These are phyloP conservation scores for Talaromyces ruber DNA, from an alignment of 495 filamentous ascomycete genomes.

Conservation along the genomic window DNA sequence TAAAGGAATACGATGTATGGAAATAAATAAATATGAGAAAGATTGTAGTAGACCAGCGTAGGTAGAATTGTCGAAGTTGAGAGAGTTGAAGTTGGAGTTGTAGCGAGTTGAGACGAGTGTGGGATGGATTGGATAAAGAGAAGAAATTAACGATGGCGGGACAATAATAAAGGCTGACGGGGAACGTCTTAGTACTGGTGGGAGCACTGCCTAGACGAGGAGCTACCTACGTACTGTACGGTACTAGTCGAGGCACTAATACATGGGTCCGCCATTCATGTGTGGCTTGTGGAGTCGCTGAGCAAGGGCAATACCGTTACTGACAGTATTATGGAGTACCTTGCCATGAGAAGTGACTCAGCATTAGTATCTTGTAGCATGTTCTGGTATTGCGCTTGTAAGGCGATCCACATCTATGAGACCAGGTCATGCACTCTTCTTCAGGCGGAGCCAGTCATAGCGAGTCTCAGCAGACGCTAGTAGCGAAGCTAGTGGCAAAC, in stretches of 20 bases:
- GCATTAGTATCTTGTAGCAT: neutral
- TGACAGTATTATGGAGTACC: neutral
- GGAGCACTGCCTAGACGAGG: neutral
- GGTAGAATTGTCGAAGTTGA: slow-evolving; percentile 6
- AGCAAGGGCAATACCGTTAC: neutral
- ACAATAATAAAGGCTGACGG: slow-evolving; percentile 11
- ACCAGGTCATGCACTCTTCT: neutral
- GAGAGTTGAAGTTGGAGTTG: slow-evolving; percentile 12
- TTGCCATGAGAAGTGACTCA: neutral
- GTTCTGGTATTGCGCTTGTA: neutral
- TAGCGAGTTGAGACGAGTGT: slow-evolving; percentile 16
- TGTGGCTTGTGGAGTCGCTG: neutral
- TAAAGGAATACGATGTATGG: neutral
- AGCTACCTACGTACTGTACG: neutral
- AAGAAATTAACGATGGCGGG: slow-evolving; percentile 19
- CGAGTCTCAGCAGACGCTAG: neutral
- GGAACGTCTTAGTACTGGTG: slow-evolving; percentile 1
- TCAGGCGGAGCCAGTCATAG: neutral
- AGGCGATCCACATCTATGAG: neutral
- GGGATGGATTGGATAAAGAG: slow-evolving; percentile 18
- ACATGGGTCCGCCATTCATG: neutral
- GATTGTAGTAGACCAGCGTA: neutral
- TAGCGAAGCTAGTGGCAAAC: neutral
- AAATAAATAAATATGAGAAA: slow-evolving; percentile 3
- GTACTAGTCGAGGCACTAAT: neutral